A percentile compares a stretch with the other conserved stretches of the same genome.
These are phyloP conservation scores for Phytophthora cactorum DNA, from an alignment of 352 stramenopile species.

Conservation along the genomic window DNA sequence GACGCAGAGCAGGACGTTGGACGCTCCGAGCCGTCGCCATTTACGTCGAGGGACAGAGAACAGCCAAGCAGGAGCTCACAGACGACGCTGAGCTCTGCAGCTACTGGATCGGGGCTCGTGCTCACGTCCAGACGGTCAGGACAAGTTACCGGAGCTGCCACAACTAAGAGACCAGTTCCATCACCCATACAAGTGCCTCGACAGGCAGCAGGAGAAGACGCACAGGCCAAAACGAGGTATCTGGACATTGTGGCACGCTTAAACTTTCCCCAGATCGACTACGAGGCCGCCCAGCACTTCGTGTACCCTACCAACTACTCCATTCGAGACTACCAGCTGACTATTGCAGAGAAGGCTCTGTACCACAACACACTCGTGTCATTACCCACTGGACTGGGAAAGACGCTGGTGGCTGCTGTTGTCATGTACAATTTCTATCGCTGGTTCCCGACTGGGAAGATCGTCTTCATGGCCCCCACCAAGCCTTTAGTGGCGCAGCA, in stretches of 20 bases:
- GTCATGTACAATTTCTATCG: slow-evolving; percentile 99
- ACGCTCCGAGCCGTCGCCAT: slow-evolving; percentile 14
- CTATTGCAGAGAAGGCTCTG: slow-evolving; percentile 93
- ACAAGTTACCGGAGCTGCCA: neutral
- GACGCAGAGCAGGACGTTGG: neutral
- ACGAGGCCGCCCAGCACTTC: slow-evolving; percentile 66
- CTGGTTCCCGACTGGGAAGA: slow-evolving; percentile 96
- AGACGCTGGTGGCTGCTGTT: slow-evolving; percentile 99
- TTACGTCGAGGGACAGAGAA: slow-evolving; percentile 1
- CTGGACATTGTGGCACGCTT: slow-evolving; percentile 45
- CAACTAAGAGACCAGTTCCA: neutral
- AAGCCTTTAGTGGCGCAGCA: slow-evolving; percentile 98
- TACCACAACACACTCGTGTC: slow-evolving; percentile 98
- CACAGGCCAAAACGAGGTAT: slow-evolving; percentile 63
- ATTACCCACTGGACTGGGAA: slow-evolving; percentile 99
- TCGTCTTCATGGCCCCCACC: slow-evolving; percentile 99
- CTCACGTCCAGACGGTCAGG: slow-evolving; percentile 23
- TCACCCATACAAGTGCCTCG: slow-evolving; percentile 23
- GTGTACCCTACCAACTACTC: slow-evolving; percentile 93
- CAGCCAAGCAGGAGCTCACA: slow-evolving; percentile 15
- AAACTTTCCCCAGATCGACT: slow-evolving; percentile 63
- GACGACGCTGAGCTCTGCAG: slow-evolving; percentile 3
- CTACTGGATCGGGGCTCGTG: slow-evolving; percentile 8
- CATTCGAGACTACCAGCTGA: slow-evolving; percentile 95
- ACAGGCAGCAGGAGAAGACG: slow-evolving; percentile 58